phyloP scores from a whole-genome alignment of 2,329 filamentous ascomycete genomes.

The Ophiosphaerella narmari region DNA sequence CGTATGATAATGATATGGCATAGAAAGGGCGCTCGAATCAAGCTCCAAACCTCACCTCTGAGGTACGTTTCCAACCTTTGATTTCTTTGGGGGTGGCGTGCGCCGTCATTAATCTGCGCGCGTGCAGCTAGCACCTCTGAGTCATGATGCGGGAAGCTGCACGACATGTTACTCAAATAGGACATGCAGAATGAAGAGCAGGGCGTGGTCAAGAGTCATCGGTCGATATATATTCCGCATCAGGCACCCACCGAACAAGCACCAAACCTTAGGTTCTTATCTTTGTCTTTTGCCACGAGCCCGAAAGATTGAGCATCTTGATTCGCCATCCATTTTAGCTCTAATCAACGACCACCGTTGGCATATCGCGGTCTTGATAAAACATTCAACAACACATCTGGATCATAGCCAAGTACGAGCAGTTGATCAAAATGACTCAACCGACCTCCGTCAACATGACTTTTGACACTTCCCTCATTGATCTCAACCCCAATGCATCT shows the following conservation, averaged over 20 bases:
- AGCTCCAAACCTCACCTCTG: not conserved
- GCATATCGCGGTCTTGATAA: not conserved
- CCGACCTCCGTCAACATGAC: conserved; percentile 42
- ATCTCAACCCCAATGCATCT: conserved; percentile 36
- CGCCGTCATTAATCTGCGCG: conserved; percentile 13
- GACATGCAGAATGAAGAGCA: conserved; percentile 14
- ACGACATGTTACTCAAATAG: conserved; percentile 35
- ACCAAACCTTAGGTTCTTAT: conserved; percentile 11
- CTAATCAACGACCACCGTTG: not conserved
- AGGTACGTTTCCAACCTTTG: not conserved
- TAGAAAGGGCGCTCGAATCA: conserved; percentile 1
- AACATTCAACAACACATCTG: not conserved
- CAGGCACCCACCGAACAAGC: conserved; percentile 10
- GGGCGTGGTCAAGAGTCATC: conserved; percentile 18
- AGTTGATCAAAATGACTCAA: conserved; percentile 38
- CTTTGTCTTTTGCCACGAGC: conserved; percentile 4
- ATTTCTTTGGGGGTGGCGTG: conserved; percentile 2
- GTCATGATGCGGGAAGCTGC: conserved; percentile 31
- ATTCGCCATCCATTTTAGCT: not conserved
- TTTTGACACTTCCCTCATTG: conserved; percentile 47
- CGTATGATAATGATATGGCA: not conserved
- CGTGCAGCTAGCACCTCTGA: conserved; percentile 27
- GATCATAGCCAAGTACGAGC: not conserved
- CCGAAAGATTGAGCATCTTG: not conserved
- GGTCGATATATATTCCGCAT: conserved; percentile 23